These are phyloP conservation scores for Aspergillus unguis DNA, from an alignment of 2,329 filamentous ascomycete species.

Conservation along the genomic window DNA sequence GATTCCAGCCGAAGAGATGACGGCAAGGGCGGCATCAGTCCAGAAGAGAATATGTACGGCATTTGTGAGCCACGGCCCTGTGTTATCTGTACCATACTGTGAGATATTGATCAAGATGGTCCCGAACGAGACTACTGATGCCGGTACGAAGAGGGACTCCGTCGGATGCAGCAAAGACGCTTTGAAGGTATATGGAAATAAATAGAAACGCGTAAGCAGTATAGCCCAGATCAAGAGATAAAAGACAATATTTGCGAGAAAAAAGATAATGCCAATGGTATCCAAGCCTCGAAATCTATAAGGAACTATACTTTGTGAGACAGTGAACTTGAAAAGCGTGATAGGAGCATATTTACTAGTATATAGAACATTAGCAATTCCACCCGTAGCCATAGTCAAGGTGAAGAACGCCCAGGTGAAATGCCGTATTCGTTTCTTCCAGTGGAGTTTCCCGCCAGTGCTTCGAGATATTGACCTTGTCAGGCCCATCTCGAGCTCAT, in stretches of 20 bases:
- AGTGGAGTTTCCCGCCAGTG: constrained; percentile 36
- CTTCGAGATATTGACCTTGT: constrained; percentile 15
- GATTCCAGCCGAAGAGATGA: constrained; percentile 65
- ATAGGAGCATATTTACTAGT: constrained; percentile 43
- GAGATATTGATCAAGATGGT: constrained; percentile 75
- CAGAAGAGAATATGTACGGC: constrained; percentile 69
- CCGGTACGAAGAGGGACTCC: constrained; percentile 73
- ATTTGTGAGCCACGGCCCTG: constrained; percentile 59
- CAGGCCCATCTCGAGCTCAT: constrained; percentile 16
- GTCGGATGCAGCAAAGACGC: constrained; percentile 72
- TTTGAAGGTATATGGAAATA: constrained; percentile 67
- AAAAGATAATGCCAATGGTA: constrained; percentile 59
- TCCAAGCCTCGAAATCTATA: constrained; percentile 56
- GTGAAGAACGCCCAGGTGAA: constrained; percentile 80
- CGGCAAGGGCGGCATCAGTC: constrained; percentile 67
- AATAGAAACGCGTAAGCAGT: constrained; percentile 65
- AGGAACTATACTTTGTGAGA: constrained; percentile 40
- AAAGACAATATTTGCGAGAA: constrained; percentile 61
- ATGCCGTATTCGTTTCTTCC: constrained; percentile 57
- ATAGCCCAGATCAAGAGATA: constrained; percentile 62
- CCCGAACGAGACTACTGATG: constrained; percentile 65
- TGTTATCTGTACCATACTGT: constrained; percentile 66
- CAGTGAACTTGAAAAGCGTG: not conserved
- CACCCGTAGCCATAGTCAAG: constrained; percentile 61
- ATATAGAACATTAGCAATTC: constrained; percentile 59